Evolutionary conservation across 495 filamentous ascomycete species (phyloP), one percentile per base, ranked within the genome.

Genomic region (Penicillium riverlandense): DNA sequence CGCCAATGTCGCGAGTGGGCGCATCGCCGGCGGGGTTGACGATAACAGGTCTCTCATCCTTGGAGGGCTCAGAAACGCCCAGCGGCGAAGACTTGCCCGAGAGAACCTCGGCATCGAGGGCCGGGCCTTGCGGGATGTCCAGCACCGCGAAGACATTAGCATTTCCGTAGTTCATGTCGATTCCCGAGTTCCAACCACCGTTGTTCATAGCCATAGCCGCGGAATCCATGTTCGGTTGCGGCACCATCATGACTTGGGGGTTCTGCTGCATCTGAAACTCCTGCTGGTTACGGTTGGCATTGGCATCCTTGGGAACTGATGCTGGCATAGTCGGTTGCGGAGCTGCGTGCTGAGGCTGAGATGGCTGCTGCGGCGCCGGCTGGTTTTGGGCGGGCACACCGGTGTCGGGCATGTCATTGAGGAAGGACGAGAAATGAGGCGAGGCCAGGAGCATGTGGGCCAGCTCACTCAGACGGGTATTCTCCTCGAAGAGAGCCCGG

Each of bases 381-480:
- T 63, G 60, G 7, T 58, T 53, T 42, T 69, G 65, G 9, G 52
- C 43, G 11, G 79, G 70, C 1, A 63, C 35, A 13, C 65, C 66
- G 47, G 75, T 77, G 52, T 67, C 53, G 61, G 75, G 79, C 44
- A 92, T 70, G 16, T 87, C 79, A 43, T 88, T 79, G 39, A 98
- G 70, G 64, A 92, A 92, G 47, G 74, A 74, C 9, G 81, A 83
- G 68, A 96, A 95, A 2, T 87, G 78, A n/a, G 86, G 79, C 29
- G 90, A 90, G n/a, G 80, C 80, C 33, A 96, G 73, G 29, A 96
- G 81, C 69, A 85, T 86, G 54, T 83, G 83, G 39, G 85, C 88
- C 41, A 96, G 75, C 43, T 85, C 81, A 13, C 78, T 80, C 35
- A 89, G 74, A 43, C 85, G 85, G 44, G 76, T 73, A 66, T 94